Conservation (phyloP, 257 asterid species). For the Perilla frutescens region DNA sequence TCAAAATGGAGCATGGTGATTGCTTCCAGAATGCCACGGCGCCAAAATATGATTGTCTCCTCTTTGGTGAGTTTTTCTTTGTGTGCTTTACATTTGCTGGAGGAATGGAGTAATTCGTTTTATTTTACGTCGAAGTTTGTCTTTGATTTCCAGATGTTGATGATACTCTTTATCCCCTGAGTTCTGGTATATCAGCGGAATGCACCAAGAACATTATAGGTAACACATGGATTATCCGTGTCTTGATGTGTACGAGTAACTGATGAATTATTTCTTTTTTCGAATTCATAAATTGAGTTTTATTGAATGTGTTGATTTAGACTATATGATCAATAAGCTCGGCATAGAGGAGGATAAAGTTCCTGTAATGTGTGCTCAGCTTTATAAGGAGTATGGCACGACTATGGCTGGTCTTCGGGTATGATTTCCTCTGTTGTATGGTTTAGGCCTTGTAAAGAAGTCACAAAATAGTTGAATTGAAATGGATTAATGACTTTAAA, state of each 20-base stretch:
- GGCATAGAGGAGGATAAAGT: constrained; percentile 67
- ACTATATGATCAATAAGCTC: constrained; percentile 75
- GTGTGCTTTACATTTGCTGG: background rate
- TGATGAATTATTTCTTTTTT: background rate
- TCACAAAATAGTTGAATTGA: background rate
- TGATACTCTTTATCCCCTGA: constrained; percentile 82
- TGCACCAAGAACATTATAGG: constrained; percentile 82
- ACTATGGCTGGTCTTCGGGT: constrained; percentile 98
- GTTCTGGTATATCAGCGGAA: constrained; percentile 77
- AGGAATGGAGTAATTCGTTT: background rate
- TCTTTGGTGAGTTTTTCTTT: constrained; percentile 68
- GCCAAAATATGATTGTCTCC: constrained; percentile 74
- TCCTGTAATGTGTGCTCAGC: constrained; percentile 63
- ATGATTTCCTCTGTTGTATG: constrained; percentile 12
- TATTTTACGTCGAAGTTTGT: too few species aligned
- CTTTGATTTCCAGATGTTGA: constrained; percentile 74
- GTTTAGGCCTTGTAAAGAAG: background rate
- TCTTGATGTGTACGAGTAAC: background rate
- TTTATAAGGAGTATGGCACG: constrained; percentile 89
- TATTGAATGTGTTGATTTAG: constrained; percentile 43
- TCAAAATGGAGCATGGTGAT: constrained; percentile 60
- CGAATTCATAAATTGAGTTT: background rate
- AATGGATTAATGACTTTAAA: background rate
- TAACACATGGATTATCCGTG: constrained; percentile 16
- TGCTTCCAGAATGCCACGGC: constrained; percentile 46